Conservation (phyloP, 1,139 yeast genomes). For the Nakaseomyces uthaithaninus region DNA sequence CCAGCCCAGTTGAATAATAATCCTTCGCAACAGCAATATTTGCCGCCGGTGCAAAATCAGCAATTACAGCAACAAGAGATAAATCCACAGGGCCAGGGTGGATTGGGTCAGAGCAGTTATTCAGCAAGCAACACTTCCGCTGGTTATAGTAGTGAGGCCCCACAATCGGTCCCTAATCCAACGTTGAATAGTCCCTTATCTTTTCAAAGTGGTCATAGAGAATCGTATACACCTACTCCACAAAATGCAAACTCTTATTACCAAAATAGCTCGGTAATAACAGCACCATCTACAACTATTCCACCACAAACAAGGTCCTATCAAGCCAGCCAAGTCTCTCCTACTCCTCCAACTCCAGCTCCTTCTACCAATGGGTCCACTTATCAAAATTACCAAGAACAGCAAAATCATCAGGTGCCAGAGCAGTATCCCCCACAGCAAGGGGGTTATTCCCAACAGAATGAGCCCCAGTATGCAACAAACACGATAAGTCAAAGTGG, state of each 20-base stretch:
- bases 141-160: too few relatives aligned
- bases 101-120: too few relatives aligned
- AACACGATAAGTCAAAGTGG: too few relatives aligned
- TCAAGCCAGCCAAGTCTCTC: too few relatives aligned
- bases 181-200: not conserved
- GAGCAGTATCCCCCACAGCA: not conserved
- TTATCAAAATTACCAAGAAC: not conserved
- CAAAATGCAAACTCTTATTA: not conserved
- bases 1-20: too few relatives aligned
- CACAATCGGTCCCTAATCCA: not conserved
- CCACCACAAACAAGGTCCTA: too few relatives aligned
- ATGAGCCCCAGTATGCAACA: too few relatives aligned
- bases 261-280: not conserved
- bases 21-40: not conserved
- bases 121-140: too few relatives aligned
- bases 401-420: not conserved
- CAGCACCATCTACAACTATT: too few relatives aligned
- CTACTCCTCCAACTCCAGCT: not conserved
- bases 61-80: not conserved
- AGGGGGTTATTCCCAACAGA: not conserved
- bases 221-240: not conserved
- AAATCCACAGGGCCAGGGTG: too few relatives aligned
- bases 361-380: not conserved
- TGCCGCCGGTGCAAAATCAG: not conserved
- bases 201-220: not conserved